Evolutionary conservation across 495 filamentous ascomycete genomes (phyloP), one percentile per base, ranked within the genome.

Genomic region (Platismatia glauca): DNA sequence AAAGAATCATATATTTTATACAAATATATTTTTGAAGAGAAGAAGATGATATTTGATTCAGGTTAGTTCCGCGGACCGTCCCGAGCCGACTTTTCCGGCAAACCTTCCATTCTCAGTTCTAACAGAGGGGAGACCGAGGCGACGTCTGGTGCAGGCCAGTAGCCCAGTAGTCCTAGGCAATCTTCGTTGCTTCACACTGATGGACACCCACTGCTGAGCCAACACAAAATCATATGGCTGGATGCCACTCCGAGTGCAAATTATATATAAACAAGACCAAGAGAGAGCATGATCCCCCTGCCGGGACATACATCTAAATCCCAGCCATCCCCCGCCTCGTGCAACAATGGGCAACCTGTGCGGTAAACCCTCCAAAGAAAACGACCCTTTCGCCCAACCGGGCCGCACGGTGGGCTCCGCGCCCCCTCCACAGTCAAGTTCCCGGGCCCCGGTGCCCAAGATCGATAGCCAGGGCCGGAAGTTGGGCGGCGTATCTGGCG

Each of bases 321-420:
- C 13, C 29, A 33, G 29, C 29, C 11, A 6, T 52, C 12, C 16
- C n/a, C 8, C 33, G 8, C 29, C 29, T 20, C 16, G 15, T 0
- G 7, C 1, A 53, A 79, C 50, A 61, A 90, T 92, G 89, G 89
- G 89, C 48, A 89, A 86, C 69, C 77, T 87, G 70, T 92, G 87
- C 75, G 84, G 86, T 69, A 84, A 86, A 68, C 55, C 72, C 22
- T 62, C 65, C 18, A 52, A 53, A 13, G 44, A 58, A 29, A 27
- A 22, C 37, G 63, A 76, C 43, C 72, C 77, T 59, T 89, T 87
- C 77, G 70, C 82, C 22, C 76, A 78, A 18, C 87, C 86, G 6
- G 87, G 86, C 61, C 85, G 87, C 20, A 79, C 80, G 18, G 80
- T 90, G 29, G 78, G 76, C 58, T 75, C 78, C n/a, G 73, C 79